Evolutionary conservation across 768 basidiomycete species (phyloP).

Genomic region (Stropharia rugosoannulata): DNA sequence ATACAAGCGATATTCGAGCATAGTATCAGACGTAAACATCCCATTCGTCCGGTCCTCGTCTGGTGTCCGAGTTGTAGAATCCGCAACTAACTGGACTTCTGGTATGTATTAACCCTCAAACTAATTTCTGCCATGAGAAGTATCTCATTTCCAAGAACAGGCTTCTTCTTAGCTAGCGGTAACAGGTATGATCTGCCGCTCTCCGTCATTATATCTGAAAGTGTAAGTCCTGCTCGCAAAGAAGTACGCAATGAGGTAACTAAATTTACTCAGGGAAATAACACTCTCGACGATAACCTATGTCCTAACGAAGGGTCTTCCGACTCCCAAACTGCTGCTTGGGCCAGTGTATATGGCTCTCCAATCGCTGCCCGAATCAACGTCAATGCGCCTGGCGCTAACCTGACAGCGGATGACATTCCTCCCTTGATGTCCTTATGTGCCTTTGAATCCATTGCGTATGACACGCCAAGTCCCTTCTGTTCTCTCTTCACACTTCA

Average conservation of each 20-base stretch:
- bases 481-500: constrained; percentile 66
- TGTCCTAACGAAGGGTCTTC: constrained; percentile 57
- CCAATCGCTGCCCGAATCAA: constrained; percentile 62
- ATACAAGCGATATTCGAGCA: constrained; percentile 51
- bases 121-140: too few relatives aligned
- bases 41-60: constrained; percentile 53
- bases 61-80: constrained; percentile 58
- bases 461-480: constrained; percentile 54
- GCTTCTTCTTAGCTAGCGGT: constrained; percentile 56
- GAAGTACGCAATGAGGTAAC: neutral
- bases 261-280: constrained; percentile 42
- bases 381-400: constrained; percentile 57
- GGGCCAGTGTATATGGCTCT: constrained; percentile 55
- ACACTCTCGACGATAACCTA: constrained; percentile 66
- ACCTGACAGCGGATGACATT: constrained; percentile 54
- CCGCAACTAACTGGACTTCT: constrained; percentile 69
- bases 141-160: constrained; percentile 29
- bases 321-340: constrained; percentile 43
- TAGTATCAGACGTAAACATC: constrained; percentile 41
- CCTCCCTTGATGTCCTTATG: constrained; percentile 70
- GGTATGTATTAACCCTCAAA: constrained; percentile 34
- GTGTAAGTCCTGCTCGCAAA: constrained; percentile 32
- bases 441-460: constrained; percentile 74
- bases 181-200: constrained; percentile 44
- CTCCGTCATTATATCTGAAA: constrained; percentile 57